A percentile compares a stretch with the other conserved stretches of the same genome.
Evolutionary conservation across 148 eudicot genomes (phyloP).

Genomic region (Amaranthus hypochondriacus): DNA sequence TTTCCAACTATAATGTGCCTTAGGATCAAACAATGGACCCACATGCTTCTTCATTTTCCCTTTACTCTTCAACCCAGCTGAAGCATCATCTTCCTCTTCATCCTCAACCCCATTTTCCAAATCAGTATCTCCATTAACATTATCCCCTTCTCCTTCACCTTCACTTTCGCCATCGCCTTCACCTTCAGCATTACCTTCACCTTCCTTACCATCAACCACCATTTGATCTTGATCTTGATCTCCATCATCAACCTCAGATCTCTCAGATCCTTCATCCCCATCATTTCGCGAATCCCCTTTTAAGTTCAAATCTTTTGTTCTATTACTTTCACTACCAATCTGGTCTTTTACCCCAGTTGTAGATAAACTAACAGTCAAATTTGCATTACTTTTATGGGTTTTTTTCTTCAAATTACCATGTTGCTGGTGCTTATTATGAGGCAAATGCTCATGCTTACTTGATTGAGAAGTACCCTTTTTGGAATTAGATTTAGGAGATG

Average conservation of each 20-base stretch:
- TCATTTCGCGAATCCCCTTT: conserved; percentile 6
- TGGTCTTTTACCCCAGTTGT: background rate
- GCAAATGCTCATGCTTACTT: conserved; percentile 10
- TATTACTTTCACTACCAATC: conserved; percentile 7
- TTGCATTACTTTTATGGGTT: conserved; percentile 13
- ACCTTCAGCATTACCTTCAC: conserved; percentile 24
- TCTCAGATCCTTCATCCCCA: conserved; percentile 37
- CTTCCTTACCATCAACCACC: conserved; percentile 36
- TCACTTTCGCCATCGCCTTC: conserved; percentile 28
- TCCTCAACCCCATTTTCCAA: conserved; percentile 27
- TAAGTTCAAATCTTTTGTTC: background rate
- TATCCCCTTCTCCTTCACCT: conserved; percentile 22
- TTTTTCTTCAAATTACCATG: conserved; percentile 19
- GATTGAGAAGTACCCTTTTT: conserved; percentile 1
- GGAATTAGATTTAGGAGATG: background rate
- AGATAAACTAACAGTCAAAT: conserved; percentile 37
- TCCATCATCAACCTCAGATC: conserved; percentile 49
- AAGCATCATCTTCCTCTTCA: conserved; percentile 39
- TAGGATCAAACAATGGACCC: conserved; percentile 79
- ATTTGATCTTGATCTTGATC: conserved; percentile 23
- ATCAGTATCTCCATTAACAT: conserved; percentile 38
- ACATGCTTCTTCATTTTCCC: conserved; percentile 33
- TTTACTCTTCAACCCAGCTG: conserved; percentile 10
- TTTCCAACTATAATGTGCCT: conserved; percentile 72
- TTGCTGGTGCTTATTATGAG: conserved; percentile 11